These are phyloP conservation scores for Endocalyx cinctus DNA, from an alignment of 2,329 filamentous ascomycete genomes.

Conservation along the genomic window DNA sequence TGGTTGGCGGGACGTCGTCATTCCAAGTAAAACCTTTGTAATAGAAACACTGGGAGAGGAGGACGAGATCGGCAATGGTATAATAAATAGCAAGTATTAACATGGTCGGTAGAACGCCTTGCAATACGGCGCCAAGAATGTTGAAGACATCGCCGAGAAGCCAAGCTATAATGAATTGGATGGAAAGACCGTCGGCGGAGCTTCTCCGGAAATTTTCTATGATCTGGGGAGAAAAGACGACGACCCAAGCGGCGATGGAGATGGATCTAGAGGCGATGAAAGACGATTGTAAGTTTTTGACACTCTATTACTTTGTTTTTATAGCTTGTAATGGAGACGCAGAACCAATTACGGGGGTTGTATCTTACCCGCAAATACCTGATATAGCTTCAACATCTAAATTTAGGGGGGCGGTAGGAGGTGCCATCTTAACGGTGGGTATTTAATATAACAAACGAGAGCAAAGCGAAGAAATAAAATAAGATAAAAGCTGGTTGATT, in stretches of 20 bases:
- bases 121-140: constrained; percentile 84
- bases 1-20: constrained; percentile 52
- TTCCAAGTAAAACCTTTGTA: constrained; percentile 77
- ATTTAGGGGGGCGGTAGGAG: constrained; percentile 54
- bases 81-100: constrained; percentile 93
- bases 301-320: constrained; percentile 2
- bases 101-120: constrained; percentile 91
- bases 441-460: no score
- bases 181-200: constrained; percentile 81
- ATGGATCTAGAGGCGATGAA: constrained; percentile 61
- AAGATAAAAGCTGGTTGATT: no score
- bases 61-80: constrained; percentile 83
- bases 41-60: constrained; percentile 89
- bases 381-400: constrained; percentile 87
- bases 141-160: constrained; percentile 94
- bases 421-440: constrained; percentile 45
- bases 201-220: constrained; percentile 85
- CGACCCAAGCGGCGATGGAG: constrained; percentile 95
- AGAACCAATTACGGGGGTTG: constrained; percentile 1
- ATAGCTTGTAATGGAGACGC: no score
- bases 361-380: constrained; percentile 75
- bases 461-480: no score
- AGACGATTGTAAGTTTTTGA: constrained; percentile 7
- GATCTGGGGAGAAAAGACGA: constrained; percentile 96
- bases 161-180: constrained; percentile 93